These are phyloP conservation scores for Trichoderma cornu-damae DNA, from an alignment of 2,329 filamentous ascomycete genomes.

Conservation along the genomic window DNA sequence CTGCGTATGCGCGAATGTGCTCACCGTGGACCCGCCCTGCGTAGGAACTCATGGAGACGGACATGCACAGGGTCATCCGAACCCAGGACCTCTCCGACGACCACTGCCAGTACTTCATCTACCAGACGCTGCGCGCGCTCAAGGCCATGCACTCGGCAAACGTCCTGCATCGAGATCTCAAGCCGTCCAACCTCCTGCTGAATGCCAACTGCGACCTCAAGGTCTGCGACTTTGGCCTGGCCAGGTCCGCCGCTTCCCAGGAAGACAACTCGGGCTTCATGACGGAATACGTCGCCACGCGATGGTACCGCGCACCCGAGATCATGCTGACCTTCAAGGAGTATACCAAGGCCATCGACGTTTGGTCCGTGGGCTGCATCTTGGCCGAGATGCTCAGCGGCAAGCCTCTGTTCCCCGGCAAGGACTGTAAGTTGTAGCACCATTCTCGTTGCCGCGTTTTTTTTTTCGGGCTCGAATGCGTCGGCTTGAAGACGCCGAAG, in stretches of 20 bases:
- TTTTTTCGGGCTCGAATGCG: not conserved
- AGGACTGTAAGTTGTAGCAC: slow-evolving; percentile 70
- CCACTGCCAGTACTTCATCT: slow-evolving; percentile 99
- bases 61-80: slow-evolving; percentile 98
- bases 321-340: slow-evolving; percentile 99
- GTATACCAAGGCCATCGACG: slow-evolving; percentile 98
- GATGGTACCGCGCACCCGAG: slow-evolving; percentile 98
- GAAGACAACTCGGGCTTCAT: slow-evolving; percentile 99
- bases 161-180: slow-evolving; percentile 93
- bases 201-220: slow-evolving; percentile 99
- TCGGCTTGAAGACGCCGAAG: not conserved
- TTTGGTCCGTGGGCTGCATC: slow-evolving; percentile 98
- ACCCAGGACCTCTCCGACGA: slow-evolving; percentile 98
- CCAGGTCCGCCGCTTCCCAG: slow-evolving; percentile 89
- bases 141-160: slow-evolving; percentile 99
- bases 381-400: slow-evolving; percentile 98
- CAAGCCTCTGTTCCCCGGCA: slow-evolving; percentile 95
- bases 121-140: slow-evolving; percentile 93
- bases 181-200: slow-evolving; percentile 92
- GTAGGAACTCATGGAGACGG: slow-evolving; percentile 97
- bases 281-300: slow-evolving; percentile 99
- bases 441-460: no score
- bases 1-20: no score
- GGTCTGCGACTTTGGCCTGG: slow-evolving; percentile 96
- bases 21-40: not conserved